phyloP scores from a whole-genome alignment of 108 stramenopile genomes.

The Pseudonitzschia multiseries region DNA sequence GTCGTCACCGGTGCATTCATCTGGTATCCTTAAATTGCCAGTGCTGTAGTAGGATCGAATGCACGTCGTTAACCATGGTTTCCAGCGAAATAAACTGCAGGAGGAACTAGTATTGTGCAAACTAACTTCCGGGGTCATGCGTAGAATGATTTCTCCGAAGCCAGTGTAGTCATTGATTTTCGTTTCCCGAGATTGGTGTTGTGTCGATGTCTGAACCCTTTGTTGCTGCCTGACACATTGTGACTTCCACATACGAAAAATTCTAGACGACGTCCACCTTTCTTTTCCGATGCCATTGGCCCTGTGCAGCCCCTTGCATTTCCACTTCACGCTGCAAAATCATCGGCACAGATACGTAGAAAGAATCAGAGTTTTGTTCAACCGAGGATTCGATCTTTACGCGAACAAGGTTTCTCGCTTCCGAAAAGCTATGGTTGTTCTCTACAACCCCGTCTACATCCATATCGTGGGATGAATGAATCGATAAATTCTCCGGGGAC shows the following conservation, averaged over 20 bases:
- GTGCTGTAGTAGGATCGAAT: constrained; percentile 37
- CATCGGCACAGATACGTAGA: constrained; percentile 33
- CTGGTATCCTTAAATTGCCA: constrained; percentile 39
- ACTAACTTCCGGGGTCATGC: constrained; percentile 30
- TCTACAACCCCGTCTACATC: neutral
- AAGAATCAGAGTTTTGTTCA: constrained; percentile 14
- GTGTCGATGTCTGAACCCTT: neutral
- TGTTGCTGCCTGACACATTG: constrained; percentile 3
- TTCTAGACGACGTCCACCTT: constrained; percentile 30
- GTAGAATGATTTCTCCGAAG: constrained; percentile 25
- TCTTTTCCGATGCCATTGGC: constrained; percentile 17
- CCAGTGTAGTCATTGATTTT: neutral
- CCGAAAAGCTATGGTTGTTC: neutral
- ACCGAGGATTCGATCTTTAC: constrained; percentile 27
- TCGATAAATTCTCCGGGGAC: neutral
- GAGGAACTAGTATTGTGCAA: constrained; percentile 27
- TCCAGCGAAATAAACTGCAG: constrained; percentile 33
- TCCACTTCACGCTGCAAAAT: constrained; percentile 41
- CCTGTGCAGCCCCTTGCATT: constrained; percentile 37
- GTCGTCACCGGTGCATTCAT: constrained; percentile 43
- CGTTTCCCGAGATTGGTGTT: neutral
- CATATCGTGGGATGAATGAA: neutral
- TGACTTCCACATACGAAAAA: constrained; percentile 38
- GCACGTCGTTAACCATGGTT: constrained; percentile 41
- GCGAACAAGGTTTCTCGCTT: constrained; percentile 11